phyloP scores from a whole-genome alignment of 352 stramenopile species.

The Phytophthora sojae region DNA sequence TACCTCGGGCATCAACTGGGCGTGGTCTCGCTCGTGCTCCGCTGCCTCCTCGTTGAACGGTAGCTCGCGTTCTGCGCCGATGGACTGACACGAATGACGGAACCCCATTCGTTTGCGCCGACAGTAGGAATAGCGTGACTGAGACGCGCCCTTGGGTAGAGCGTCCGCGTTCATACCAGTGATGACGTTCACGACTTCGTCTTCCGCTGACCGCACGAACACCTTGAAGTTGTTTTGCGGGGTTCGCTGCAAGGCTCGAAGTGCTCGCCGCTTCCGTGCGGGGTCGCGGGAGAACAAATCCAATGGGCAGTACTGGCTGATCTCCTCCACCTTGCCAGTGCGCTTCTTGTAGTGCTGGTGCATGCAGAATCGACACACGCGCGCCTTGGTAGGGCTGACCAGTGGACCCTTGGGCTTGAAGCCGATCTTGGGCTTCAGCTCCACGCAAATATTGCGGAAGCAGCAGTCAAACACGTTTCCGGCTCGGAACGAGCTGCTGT shows the following conservation, averaged over 20 bases:
- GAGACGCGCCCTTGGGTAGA: constrained; percentile 70
- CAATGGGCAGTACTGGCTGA: constrained; percentile 86
- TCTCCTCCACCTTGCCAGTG: constrained; percentile 78
- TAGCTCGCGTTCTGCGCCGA: constrained; percentile 64
- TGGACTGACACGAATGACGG: constrained; percentile 77
- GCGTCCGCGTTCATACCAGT: constrained; percentile 74
- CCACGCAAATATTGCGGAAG: constrained; percentile 87
- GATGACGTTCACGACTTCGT: constrained; percentile 83
- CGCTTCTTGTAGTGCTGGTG: constrained; percentile 88
- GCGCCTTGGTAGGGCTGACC: constrained; percentile 64
- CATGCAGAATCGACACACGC: constrained; percentile 89
- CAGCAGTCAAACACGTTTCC: constrained; percentile 86
- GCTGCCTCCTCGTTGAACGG: constrained; percentile 35
- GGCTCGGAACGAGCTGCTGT: constrained; percentile 49
- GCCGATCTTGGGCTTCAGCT: constrained; percentile 90
- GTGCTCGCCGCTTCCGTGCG: constrained; percentile 58
- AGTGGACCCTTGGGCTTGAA: constrained; percentile 73
- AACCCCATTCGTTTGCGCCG: constrained; percentile 80
- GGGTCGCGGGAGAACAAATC: constrained; percentile 83
- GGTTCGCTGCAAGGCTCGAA: constrained; percentile 75
- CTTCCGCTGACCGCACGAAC: constrained; percentile 83
- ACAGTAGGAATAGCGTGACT: constrained; percentile 75
- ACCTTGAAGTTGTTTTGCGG: constrained; percentile 93
- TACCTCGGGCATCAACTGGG: constrained; percentile 65
- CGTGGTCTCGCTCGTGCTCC: constrained; percentile 45